Conservation (phyloP, 2,329 filamentous ascomycete species). For the Botrytis aclada region DNA sequence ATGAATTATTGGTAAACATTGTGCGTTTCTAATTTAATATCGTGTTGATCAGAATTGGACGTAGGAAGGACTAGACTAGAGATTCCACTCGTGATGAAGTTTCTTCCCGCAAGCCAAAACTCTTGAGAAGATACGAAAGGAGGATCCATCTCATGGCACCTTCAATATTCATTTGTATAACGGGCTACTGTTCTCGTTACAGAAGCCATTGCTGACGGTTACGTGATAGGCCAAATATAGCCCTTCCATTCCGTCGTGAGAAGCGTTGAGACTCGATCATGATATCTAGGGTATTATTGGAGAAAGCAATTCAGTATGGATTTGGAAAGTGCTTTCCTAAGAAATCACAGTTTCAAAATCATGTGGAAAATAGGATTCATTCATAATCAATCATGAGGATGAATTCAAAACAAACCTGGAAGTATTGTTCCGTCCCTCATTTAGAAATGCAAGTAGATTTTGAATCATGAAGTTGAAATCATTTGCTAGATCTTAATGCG, state of each 20-base stretch:
- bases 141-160: constrained; percentile 1
- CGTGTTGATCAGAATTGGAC: not conserved
- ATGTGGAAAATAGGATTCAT: not conserved
- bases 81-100: not conserved
- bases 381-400: not conserved
- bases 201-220: not conserved
- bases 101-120: not conserved
- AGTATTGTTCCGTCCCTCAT: not conserved
- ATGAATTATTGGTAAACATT: not conserved
- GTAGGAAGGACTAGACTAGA: not conserved
- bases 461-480: not conserved
- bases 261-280: not conserved
- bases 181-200: not conserved
- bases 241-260: not conserved
- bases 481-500: not conserved
- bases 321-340: not conserved
- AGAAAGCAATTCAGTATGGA: not conserved
- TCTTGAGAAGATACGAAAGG: not conserved
- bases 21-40: not conserved
- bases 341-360: not conserved
- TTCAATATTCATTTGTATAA: not conserved
- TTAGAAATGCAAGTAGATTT: not conserved
- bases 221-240: constrained; percentile 2
- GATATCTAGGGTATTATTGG: not conserved
- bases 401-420: not conserved